Conservation (phyloP, 768 basidiomycete species). For the Termitomyces sp. region DNA sequence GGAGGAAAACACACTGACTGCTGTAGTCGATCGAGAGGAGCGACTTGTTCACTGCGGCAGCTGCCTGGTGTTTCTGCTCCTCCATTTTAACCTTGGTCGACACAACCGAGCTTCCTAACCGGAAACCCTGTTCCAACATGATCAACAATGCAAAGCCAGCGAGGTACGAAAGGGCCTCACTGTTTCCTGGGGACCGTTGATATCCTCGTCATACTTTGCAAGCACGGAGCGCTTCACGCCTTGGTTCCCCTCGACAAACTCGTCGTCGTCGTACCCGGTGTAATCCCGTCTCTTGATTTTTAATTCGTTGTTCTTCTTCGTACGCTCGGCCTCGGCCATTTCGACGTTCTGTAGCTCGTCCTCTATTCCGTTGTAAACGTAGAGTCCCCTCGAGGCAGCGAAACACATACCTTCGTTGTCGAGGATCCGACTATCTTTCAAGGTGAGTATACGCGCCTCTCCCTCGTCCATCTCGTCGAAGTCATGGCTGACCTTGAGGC, state of each 20-base stretch:
- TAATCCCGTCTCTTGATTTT: conserved; percentile 90
- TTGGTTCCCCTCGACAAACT: conserved; percentile 68
- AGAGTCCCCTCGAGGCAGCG: neutral
- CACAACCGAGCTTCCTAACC: conserved; percentile 61
- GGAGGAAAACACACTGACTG: conserved; percentile 47
- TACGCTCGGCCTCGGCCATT: conserved; percentile 83
- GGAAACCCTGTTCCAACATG: conserved; percentile 60
- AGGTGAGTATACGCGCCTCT: conserved; percentile 90
- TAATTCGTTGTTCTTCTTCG: conserved; percentile 71
- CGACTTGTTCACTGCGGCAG: conserved; percentile 70
- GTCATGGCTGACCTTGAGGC: conserved; percentile 95
- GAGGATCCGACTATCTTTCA: conserved; percentile 93
- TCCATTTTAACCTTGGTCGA: conserved; percentile 33
- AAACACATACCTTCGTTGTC: conserved; percentile 77
- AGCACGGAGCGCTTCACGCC: conserved; percentile 82
- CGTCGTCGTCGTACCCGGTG: conserved; percentile 95
- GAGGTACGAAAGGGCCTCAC: conserved; percentile 32
- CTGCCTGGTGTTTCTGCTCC: conserved; percentile 43
- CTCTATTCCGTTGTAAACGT: conserved; percentile 44
- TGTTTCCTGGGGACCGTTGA: conserved; percentile 67
- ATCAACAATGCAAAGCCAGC: neutral
- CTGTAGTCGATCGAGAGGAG: conserved; percentile 83
- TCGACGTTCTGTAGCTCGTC: conserved; percentile 97
- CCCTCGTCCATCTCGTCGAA: conserved; percentile 90
- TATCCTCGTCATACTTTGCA: conserved; percentile 90